A percentile compares a stretch with the other conserved stretches of the same genome.
Conservation (phyloP, 164 flowering plant species). For the Piper betle region DNA sequence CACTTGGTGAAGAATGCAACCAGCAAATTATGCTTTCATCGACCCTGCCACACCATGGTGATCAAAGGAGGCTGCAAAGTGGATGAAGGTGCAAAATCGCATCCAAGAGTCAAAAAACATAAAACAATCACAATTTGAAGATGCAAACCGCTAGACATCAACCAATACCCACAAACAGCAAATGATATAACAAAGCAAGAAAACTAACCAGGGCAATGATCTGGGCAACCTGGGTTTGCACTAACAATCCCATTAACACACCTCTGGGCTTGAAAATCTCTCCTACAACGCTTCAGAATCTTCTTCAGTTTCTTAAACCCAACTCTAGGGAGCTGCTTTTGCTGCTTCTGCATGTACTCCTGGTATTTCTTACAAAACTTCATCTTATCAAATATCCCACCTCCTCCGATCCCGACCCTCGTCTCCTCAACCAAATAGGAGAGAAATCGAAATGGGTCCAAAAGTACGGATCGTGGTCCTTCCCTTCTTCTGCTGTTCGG, state of each 20-base stretch:
- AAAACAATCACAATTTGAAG: neutral
- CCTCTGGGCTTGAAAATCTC: constrained; percentile 19
- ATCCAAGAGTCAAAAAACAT: too few species aligned
- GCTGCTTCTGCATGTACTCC: constrained; percentile 65
- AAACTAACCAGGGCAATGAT: constrained; percentile 38
- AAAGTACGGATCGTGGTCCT: neutral
- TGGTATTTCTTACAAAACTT: constrained; percentile 88
- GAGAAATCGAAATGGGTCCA: neutral
- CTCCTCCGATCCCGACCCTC: neutral
- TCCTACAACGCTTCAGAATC: constrained; percentile 62
- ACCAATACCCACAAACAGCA: neutral
- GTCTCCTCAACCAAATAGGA: neutral
- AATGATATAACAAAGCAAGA: neutral
- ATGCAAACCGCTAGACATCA: neutral
- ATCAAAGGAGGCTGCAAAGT: too few species aligned
- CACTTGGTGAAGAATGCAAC: too few species aligned
- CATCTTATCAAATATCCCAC: constrained; percentile 23
- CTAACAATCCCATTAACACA: constrained; percentile 8
- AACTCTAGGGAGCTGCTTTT: constrained; percentile 52
- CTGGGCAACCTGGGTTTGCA: constrained; percentile 22
- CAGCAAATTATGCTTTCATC: too few species aligned
- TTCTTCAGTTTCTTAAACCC: constrained; percentile 71
- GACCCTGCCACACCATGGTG: too few species aligned
- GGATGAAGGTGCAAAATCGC: too few species aligned
- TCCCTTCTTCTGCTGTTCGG: neutral